Evolutionary conservation across 495 filamentous ascomycete genomes (phyloP).

Genomic region (Xylaria bambusicola): DNA sequence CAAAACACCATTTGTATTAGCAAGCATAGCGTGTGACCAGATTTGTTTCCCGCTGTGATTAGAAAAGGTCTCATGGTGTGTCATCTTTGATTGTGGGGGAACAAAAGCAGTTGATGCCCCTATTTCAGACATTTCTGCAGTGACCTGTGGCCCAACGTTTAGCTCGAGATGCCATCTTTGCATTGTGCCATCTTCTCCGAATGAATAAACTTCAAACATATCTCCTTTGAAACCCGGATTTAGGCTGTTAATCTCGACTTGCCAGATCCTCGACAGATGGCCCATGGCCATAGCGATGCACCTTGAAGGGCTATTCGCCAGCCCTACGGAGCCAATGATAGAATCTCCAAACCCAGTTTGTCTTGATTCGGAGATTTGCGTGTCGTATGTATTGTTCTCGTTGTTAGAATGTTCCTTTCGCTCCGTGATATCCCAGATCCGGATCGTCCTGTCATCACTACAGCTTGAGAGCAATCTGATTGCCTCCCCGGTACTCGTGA

Average conservation of each 20-base stretch:
- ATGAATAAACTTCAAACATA: slow-evolving; percentile 61
- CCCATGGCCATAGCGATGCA: slow-evolving; percentile 73
- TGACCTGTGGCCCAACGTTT: slow-evolving; percentile 6
- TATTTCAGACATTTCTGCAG: background rate
- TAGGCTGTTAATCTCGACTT: slow-evolving; percentile 60
- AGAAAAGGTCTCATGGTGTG: slow-evolving; percentile 51
- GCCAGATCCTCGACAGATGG: slow-evolving; percentile 89
- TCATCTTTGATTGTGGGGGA: slow-evolving; percentile 40
- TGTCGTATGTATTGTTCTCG: slow-evolving; percentile 18
- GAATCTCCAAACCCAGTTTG: slow-evolving; percentile 51
- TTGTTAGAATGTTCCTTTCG: slow-evolving; percentile 8
- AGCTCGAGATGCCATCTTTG: slow-evolving; percentile 66
- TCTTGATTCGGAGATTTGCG: slow-evolving; percentile 33
- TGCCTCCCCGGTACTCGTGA: slow-evolving; percentile 32
- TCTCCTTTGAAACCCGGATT: slow-evolving; percentile 27
- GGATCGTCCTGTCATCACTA: slow-evolving; percentile 90
- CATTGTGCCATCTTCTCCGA: slow-evolving; percentile 76
- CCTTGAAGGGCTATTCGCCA: slow-evolving; percentile 18
- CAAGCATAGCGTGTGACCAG: slow-evolving; percentile 69
- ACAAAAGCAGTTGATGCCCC: slow-evolving; percentile 10
- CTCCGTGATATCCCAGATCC: slow-evolving; percentile 78
- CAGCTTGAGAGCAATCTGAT: slow-evolving; percentile 78
- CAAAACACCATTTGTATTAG: slow-evolving; percentile 24
- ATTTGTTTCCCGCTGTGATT: slow-evolving; percentile 87
- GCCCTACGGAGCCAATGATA: slow-evolving; percentile 15